Base-by-base conservation (phyloP, 1,284 basidiomycete species). In the Tilletiaria anomala region DNA sequence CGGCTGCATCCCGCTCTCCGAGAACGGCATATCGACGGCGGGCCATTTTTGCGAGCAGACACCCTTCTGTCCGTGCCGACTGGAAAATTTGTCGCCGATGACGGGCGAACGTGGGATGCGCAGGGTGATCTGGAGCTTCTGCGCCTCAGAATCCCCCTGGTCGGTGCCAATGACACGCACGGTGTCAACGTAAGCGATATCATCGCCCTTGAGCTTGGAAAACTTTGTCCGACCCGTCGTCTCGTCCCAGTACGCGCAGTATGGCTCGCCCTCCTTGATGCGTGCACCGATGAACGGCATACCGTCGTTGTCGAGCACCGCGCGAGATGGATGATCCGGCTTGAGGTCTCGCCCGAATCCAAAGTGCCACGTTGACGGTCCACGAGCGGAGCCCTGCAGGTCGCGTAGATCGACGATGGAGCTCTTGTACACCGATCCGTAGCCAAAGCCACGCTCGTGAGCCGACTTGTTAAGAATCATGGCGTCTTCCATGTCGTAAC, bases 401-500 rank as follows among this genome's bases (percentile, higher is more conserved):
- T 89, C 83, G 63, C 82, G 81, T 26, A 99, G 74, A 68, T 97
- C 89, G 44, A 96, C 74, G 32, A 83, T 83, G 63, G 91, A 80
- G 4, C 85, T 82, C 70, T 97, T 97, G 75, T 96, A 97, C 31
- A 99, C 78, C 1, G 88, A 87, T 17, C 93, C 93, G 65, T 97
- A 94, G 0, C 76, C 88, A 66, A 99, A 99, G 0, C 93, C 93
- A 33, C 93, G 81, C 70, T 99, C 93, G 67, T 97, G 88, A 3
- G 87, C 83, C 3, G 88, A 96, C 72, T 97, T 97, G 72, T 99
- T 99, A 40, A 99, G 72, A 56, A 99, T 97, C 93, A 99, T 99
- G 49, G 93, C 93, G 61, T 99, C 93, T 71, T 99, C 93, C 93
- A 99, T 99, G 68, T 99, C 93, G 70, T 99, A 99, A 5, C 93